Conservation (phyloP, 306 rosid genomes). For the Sindora glabra region DNA sequence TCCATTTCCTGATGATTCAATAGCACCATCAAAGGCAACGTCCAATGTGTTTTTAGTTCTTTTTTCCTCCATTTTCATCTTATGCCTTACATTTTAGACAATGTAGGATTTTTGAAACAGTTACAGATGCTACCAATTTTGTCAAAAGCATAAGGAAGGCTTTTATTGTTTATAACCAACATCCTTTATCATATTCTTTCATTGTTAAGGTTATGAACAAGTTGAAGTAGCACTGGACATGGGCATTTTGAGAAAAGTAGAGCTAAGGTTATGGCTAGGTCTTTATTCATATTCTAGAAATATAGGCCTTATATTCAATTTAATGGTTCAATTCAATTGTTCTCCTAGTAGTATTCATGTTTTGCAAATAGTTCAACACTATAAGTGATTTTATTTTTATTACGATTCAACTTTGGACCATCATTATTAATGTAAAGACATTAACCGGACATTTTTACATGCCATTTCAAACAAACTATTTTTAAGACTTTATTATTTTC, state of each 20-base stretch:
- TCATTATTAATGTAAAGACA: too few relatives aligned
- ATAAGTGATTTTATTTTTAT: too few relatives aligned
- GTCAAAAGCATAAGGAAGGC: slow-evolving; percentile 41
- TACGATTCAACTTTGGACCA: too few relatives aligned
- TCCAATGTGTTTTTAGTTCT: slow-evolving; percentile 9
- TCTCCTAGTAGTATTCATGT: background rate
- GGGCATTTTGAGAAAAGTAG: slow-evolving; percentile 13
- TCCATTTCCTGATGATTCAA: slow-evolving; percentile 37
- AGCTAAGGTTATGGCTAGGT: slow-evolving; percentile 26
- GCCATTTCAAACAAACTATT: too few relatives aligned
- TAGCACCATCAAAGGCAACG: slow-evolving; percentile 18
- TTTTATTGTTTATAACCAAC: slow-evolving; percentile 23
- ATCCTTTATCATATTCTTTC: background rate
- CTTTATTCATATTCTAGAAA: slow-evolving; percentile 14
- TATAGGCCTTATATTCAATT: slow-evolving; percentile 21
- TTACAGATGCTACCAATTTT: slow-evolving; percentile 62
- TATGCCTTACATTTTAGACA: slow-evolving; percentile 16
- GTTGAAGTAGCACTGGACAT: too few relatives aligned
- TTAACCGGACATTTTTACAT: too few relatives aligned
- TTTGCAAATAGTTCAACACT: background rate
- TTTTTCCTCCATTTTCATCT: slow-evolving; percentile 12
- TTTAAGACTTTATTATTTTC: too few relatives aligned
- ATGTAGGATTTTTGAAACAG: slow-evolving; percentile 11
- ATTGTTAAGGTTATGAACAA: slow-evolving; percentile 26
- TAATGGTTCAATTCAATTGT: slow-evolving; percentile 22